Base-by-base conservation (phyloP, 805 yeast species). In the Lachancea dasiensis region DNA sequence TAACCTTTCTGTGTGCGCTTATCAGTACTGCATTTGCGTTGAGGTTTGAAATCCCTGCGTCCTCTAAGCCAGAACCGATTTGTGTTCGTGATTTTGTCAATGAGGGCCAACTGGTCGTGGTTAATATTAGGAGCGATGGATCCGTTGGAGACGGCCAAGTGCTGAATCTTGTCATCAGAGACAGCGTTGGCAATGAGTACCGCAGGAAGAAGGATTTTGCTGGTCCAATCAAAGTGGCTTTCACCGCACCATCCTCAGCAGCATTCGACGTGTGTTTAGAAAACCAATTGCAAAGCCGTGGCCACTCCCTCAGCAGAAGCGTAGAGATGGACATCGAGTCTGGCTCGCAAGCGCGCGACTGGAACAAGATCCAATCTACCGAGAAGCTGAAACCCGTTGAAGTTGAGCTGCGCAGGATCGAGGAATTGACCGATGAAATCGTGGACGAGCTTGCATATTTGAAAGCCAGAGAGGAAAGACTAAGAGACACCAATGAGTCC, bases 341-440 rank as follows among this genome's bases (percentile, higher is more conserved):
- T 45, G 98, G 98, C 30, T 85, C 97, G 36, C 85, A 87, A 53
- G 98, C 97, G 28, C 81, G 97, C 64, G 97, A 92, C 67, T 92
- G 97, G 97, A 86, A 87, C 58, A 86, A 87, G 17, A 70, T 89
- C 46, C 96, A 89, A 68, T 89, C 95, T 32, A 75, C 83, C 31
- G 97, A 92, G 63, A 86, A 86, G 60, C 78, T 92, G 61, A 85
- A 83, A 65, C 97, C 98, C 4, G 77, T 82, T 35, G 98, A 92
- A 65, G 79, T 89, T 40, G 94, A 86, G 53, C 72, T 92, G 60
- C 81, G 92, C 63, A 80, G 82, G 60, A 72, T 90, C 41, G 90
- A 86, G 62, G 95, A 84, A 58, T 64, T 86, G 64, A 76, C 94
- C 34, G 82, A 77, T 49, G 97, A 92, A 68, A 75, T 92, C 52